Evolutionary conservation across 805 yeast species (phyloP).

Genomic region (Schwanniomyces pseudopolymorphus): DNA sequence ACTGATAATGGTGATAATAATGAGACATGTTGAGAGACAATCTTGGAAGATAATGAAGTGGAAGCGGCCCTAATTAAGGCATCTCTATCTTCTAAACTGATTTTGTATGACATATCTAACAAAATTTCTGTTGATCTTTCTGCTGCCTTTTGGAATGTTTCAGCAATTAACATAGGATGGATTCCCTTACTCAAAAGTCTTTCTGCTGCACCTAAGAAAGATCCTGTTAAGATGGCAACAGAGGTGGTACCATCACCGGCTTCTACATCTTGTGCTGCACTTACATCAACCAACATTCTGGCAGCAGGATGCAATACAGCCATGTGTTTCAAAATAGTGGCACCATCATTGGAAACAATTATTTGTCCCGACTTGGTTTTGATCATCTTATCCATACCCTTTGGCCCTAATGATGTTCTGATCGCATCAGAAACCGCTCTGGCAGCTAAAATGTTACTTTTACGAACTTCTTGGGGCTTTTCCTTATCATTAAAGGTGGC

Average conservation of each 20-base stretch:
- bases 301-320: constrained; percentile 99
- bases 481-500: constrained; percentile 91
- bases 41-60: constrained; percentile 91
- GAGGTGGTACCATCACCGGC: constrained; percentile 99
- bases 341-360: constrained; percentile 96
- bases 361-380: constrained; percentile 90
- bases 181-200: constrained; percentile 84
- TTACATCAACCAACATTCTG: constrained; percentile 90
- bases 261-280: constrained; percentile 97
- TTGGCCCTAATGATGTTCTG: constrained; percentile 94
- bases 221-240: constrained; percentile 94
- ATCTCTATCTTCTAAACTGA: constrained; percentile 77
- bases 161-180: constrained; percentile 94
- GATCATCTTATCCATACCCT: constrained; percentile 99
- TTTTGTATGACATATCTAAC: constrained; percentile 79
- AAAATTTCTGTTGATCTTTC: constrained; percentile 76
- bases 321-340: constrained; percentile 94
- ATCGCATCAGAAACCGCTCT: constrained; percentile 94
- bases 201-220: constrained; percentile 92
- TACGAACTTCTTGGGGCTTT: constrained; percentile 92
- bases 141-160: constrained; percentile 89
- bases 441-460: constrained; percentile 86
- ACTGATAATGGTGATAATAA: constrained; percentile 91
- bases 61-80: constrained; percentile 88
- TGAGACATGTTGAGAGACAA: constrained; percentile 88